Percentiles rank a stretch among this genome's conserved stretches.
Conservation (phyloP, 768 basidiomycete species). For the Gloeostereum incarnatum region DNA sequence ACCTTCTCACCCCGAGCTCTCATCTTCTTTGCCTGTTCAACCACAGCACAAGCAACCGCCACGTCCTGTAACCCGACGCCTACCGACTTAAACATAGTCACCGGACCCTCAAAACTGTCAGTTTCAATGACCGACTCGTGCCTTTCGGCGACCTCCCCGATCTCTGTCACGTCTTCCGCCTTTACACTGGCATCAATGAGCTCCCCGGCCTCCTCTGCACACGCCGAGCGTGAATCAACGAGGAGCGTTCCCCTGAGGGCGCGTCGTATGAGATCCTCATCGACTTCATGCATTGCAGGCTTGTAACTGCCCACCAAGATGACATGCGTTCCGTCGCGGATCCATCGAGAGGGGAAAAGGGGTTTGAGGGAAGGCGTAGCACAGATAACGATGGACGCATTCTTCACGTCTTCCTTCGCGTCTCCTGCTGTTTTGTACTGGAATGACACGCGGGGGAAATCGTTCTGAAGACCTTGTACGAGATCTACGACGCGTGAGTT, state of each 20-base stretch:
- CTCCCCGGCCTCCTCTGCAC: conserved; percentile 75
- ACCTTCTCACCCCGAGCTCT: conserved; percentile 15
- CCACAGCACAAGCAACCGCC: conserved; percentile 63
- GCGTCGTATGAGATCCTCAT: conserved; percentile 42
- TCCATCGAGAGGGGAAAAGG: conserved; percentile 61
- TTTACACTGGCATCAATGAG: conserved; percentile 46
- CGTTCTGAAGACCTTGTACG: conserved; percentile 12
- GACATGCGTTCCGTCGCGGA: conserved; percentile 55
- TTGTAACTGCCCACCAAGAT: conserved; percentile 80
- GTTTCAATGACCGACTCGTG: neutral
- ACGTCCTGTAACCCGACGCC: conserved; percentile 86
- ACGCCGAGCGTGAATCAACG: conserved; percentile 70
- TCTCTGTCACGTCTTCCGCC: conserved; percentile 41
- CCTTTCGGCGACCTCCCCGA: conserved; percentile 51
- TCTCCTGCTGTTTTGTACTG: conserved; percentile 5
- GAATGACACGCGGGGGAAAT: conserved; percentile 12
- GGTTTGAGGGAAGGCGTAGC: conserved; percentile 67
- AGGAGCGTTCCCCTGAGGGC: conserved; percentile 39
- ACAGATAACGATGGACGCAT: conserved; percentile 53
- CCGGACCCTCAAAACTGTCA: conserved; percentile 26
- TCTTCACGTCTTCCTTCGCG: conserved; percentile 12
- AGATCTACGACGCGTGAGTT: conserved; percentile 39
- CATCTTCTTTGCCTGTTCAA: conserved; percentile 47
- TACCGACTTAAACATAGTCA: conserved; percentile 85
- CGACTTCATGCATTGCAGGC: conserved; percentile 73